Conservation (phyloP, 2,329 filamentous ascomycete species). For the Arthrobotrys entomopaga region DNA sequence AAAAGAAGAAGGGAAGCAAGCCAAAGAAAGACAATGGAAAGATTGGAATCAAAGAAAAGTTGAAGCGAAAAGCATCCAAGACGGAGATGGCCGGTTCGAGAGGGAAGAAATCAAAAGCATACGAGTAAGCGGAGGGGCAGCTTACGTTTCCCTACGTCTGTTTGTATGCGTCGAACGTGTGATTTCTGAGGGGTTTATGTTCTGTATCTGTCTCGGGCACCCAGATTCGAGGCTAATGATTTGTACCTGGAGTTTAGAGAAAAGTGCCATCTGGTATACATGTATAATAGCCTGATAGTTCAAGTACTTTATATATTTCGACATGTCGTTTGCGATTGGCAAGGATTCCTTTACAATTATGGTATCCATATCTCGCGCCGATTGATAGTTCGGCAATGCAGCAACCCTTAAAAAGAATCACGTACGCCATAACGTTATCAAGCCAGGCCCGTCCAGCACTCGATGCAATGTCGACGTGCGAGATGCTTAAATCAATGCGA, state of each 20-base stretch:
- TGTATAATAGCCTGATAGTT: conserved; percentile 50
- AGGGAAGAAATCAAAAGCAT: conserved; percentile 47
- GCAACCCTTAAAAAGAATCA: neutral
- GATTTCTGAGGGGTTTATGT: conserved; percentile 22
- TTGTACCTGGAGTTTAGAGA: conserved; percentile 45
- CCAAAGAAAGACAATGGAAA: conserved; percentile 11
- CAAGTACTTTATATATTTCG: conserved; percentile 5
- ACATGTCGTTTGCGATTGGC: neutral
- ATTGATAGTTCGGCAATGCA: neutral
- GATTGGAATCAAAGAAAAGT: conserved; percentile 40
- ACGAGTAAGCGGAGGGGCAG: conserved; percentile 8
- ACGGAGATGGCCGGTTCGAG: conserved; percentile 24
- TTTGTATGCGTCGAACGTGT: conserved; percentile 15
- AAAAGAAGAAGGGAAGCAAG: conserved; percentile 32
- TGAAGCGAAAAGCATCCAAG: conserved; percentile 51
- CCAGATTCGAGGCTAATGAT: neutral
- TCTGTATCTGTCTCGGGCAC: too few species aligned
- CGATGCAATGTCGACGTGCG: neutral
- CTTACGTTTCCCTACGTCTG: conserved; percentile 5
- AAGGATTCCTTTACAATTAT: too few species aligned
- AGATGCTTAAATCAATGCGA: neutral
- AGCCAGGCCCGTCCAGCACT: conserved; percentile 6
- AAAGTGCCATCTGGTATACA: conserved; percentile 46
- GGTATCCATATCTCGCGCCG: too few species aligned
- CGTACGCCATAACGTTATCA: conserved; percentile 22